Evolutionary conservation across 176 grass and related monocot genomes (phyloP).

Genomic region (Poa annua): DNA sequence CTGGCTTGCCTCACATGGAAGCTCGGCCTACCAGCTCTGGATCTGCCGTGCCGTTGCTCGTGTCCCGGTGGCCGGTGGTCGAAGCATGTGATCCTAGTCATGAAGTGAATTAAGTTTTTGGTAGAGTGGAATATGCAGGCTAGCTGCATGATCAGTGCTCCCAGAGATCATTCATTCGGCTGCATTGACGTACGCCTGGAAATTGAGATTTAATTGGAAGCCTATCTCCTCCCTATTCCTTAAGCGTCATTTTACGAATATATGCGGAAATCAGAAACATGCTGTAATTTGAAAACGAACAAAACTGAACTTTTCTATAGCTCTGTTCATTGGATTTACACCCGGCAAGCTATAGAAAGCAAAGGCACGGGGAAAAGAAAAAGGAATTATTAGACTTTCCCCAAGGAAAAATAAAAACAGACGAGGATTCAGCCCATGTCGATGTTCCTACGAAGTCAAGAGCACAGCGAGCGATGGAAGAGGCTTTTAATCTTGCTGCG

Average conservation of each 20-base stretch:
- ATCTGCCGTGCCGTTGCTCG: slow-evolving; percentile 33
- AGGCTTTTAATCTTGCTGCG: not conserved
- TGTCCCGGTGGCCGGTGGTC: not conserved
- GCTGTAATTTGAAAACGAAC: too few species aligned
- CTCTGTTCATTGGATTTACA: too few species aligned
- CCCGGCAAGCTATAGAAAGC: too few species aligned
- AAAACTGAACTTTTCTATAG: too few species aligned
- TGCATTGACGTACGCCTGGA: not conserved
- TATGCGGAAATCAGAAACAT: too few species aligned
- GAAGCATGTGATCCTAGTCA: slow-evolving; percentile 50
- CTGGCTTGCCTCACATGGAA: slow-evolving; percentile 35
- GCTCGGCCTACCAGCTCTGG: slow-evolving; percentile 24
- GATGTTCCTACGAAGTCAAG: too few species aligned
- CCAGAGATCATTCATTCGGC: not conserved
- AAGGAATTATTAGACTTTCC: too few species aligned
- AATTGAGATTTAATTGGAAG: not conserved
- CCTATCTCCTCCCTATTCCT: too few species aligned
- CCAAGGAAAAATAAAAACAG: too few species aligned
- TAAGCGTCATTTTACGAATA: too few species aligned
- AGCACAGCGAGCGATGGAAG: not conserved
- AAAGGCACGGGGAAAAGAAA: too few species aligned
- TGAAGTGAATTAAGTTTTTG: not conserved
- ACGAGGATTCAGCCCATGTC: too few species aligned
- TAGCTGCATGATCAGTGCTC: not conserved
- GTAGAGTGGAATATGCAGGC: not conserved